These are phyloP conservation scores for Pythium grandisporangium DNA, from an alignment of 352 stramenopile genomes.

Conservation along the genomic window DNA sequence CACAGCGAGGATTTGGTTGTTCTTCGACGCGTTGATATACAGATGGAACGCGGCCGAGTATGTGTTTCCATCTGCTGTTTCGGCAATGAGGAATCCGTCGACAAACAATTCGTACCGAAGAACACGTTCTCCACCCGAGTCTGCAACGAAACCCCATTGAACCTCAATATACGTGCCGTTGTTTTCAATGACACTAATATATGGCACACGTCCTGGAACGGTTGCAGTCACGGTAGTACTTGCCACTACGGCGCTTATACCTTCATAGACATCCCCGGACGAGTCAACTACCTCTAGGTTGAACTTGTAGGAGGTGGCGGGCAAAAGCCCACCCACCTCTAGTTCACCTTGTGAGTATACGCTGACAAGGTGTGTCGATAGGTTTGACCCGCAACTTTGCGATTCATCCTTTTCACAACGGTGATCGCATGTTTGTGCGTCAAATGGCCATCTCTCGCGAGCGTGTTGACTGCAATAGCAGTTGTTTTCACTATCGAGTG, in stretches of 20 bases:
- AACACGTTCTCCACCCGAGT: constrained; percentile 29
- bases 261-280: constrained; percentile 21
- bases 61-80: constrained; percentile 12
- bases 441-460: neutral
- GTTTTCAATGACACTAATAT: constrained; percentile 18
- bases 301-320: constrained; percentile 27
- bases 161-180: constrained; percentile 22
- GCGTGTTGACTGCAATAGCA: constrained; percentile 32
- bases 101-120: constrained; percentile 31
- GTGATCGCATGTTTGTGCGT: constrained; percentile 13
- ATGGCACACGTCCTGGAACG: constrained; percentile 20
- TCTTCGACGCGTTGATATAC: no score
- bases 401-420: neutral
- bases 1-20: constrained; percentile 11
- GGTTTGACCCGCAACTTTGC: constrained; percentile 10
- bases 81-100: constrained; percentile 21
- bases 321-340: constrained; percentile 19
- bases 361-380: constrained; percentile 12
- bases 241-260: constrained; percentile 14
- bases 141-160: constrained; percentile 28
- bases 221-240: constrained; percentile 19
- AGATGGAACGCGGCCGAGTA: constrained; percentile 15
- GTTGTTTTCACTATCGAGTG: constrained; percentile 12
- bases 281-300: constrained; percentile 14
- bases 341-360: constrained; percentile 22